Percentiles rank a stretch among this genome's conserved stretches.
phyloP scores from a whole-genome alignment of 148 eudicot species.

The Amaranthus palmeri region DNA sequence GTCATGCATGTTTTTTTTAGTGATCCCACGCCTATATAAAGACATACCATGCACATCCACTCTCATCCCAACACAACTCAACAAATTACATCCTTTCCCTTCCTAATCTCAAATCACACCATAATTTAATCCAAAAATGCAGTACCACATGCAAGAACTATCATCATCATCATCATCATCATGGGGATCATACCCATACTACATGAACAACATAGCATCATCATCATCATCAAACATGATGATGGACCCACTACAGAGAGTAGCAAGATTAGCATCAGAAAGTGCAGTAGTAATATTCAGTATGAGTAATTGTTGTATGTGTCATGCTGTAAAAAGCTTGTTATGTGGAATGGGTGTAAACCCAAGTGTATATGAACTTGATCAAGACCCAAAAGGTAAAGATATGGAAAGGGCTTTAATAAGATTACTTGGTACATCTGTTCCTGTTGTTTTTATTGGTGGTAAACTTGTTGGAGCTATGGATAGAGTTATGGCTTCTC shows the following conservation, averaged over 20 bases:
- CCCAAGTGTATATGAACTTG: slow-evolving; percentile 62
- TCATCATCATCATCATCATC: neutral
- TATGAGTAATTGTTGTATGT: slow-evolving; percentile 63
- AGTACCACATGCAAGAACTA: slow-evolving; percentile 19
- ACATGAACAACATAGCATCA: slow-evolving; percentile 2
- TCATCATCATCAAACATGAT: slow-evolving; percentile 6
- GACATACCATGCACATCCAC: neutral
- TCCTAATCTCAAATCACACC: neutral
- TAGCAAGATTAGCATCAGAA: slow-evolving; percentile 40
- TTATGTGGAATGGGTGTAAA: slow-evolving; percentile 67
- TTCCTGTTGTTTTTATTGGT: slow-evolving; percentile 52
- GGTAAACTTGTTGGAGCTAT: slow-evolving; percentile 54
- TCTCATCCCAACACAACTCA: neutral
- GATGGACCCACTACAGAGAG: slow-evolving; percentile 41
- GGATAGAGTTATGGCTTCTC: slow-evolving; percentile 58
- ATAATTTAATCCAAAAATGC: slow-evolving; percentile 8
- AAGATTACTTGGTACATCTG: slow-evolving; percentile 33
- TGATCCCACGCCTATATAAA: slow-evolving; percentile 12
- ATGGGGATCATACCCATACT: slow-evolving; percentile 33
- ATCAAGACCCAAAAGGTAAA: slow-evolving; percentile 50
- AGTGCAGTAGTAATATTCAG: slow-evolving; percentile 74
- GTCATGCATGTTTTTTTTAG: neutral
- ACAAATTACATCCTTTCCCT: neutral
- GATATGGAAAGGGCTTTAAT: slow-evolving; percentile 53
- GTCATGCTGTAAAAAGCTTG: slow-evolving; percentile 67